These are phyloP conservation scores for Aspergillus sp. DNA, from an alignment of 2,329 filamentous ascomycete species.

Conservation along the genomic window DNA sequence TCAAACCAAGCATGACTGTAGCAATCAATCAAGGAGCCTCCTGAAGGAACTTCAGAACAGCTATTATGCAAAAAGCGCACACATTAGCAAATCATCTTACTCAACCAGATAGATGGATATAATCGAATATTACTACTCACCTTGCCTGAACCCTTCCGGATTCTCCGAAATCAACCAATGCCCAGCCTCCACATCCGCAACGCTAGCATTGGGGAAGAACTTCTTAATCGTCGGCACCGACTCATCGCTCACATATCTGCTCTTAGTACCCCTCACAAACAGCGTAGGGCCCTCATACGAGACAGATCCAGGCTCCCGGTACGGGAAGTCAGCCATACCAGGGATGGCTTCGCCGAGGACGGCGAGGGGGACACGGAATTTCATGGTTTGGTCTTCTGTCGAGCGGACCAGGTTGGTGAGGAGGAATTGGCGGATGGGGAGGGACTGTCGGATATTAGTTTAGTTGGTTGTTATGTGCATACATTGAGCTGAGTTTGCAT, in stretches of 20 bases:
- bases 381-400: constrained; percentile 57
- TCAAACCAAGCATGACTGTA: not conserved
- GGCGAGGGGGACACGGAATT: constrained; percentile 77
- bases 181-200: constrained; percentile 45
- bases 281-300: constrained; percentile 77
- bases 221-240: constrained; percentile 42
- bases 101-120: not conserved
- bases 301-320: constrained; percentile 66
- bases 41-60: constrained; percentile 38
- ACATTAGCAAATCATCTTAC: not conserved
- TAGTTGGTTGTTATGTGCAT: too few species aligned
- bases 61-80: constrained; percentile 19
- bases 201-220: constrained; percentile 45
- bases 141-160: constrained; percentile 45
- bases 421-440: constrained; percentile 85
- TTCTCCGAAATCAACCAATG: constrained; percentile 51
- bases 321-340: constrained; percentile 87
- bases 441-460: constrained; percentile 47
- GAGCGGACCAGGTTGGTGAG: constrained; percentile 76
- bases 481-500: too few species aligned
- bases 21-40: constrained; percentile 19
- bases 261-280: constrained; percentile 61
- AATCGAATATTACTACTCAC: constrained; percentile 23
- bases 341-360: constrained; percentile 68
- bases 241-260: constrained; percentile 44